A percentile compares a stretch with the other conserved stretches of the same genome.
Conservation (phyloP, 345 rosid genomes). For the Mangifera indica region DNA sequence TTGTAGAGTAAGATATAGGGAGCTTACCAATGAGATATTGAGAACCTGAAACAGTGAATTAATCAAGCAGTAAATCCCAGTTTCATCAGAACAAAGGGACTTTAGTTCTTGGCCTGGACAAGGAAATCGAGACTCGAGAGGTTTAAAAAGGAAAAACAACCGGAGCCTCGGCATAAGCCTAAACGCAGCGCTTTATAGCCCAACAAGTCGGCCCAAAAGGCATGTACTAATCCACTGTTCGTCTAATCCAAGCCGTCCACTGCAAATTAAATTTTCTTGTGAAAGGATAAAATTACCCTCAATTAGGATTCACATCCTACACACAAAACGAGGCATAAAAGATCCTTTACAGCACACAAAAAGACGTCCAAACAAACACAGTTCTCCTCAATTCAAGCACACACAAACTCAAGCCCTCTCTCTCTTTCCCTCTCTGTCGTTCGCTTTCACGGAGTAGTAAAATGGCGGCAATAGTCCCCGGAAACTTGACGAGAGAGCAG, state of each 20-base stretch:
- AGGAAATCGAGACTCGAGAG: no score
- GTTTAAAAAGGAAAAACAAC: background rate
- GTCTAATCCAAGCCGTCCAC: constrained; percentile 1
- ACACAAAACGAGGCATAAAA: no score
- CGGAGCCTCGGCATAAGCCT: background rate
- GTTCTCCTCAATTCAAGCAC: background rate
- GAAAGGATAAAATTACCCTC: constrained; percentile 21
- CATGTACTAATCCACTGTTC: background rate
- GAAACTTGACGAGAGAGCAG: constrained; percentile 74
- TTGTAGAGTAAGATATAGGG: background rate
- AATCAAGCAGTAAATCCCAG: background rate
- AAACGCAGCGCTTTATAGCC: background rate
- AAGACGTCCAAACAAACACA: background rate
- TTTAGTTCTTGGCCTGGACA: background rate
- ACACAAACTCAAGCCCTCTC: background rate
- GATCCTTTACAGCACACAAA: background rate
- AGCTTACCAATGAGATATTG: background rate
- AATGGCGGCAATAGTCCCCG: constrained; percentile 42
- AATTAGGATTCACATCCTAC: background rate
- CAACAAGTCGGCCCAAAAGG: background rate
- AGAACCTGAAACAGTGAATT: background rate
- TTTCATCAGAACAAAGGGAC: background rate
- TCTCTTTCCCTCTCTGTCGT: background rate
- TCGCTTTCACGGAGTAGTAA: background rate
- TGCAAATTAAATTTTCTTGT: background rate